These are phyloP conservation scores for Phaffia tasmanica DNA, from an alignment of 768 basidiomycete species.

Conservation along the genomic window DNA sequence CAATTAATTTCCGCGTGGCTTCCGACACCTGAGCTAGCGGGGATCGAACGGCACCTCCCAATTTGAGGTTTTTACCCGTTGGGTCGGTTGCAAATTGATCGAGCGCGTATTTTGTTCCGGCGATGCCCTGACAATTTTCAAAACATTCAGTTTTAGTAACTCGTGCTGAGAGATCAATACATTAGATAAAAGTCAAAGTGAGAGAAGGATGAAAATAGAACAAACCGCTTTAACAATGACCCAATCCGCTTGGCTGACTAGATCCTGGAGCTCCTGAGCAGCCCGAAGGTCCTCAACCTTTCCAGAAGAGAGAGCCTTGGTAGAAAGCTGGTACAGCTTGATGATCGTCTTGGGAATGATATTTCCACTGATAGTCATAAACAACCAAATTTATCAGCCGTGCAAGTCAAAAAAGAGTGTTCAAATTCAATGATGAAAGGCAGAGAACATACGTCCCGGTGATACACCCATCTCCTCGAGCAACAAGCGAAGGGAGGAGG, in stretches of 20 bases:
- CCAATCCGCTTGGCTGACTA: slow-evolving; percentile 38
- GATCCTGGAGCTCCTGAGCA: slow-evolving; percentile 37
- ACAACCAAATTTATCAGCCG: neutral
- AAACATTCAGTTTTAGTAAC: neutral
- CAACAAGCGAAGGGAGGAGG: slow-evolving; percentile 51
- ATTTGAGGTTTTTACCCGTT: slow-evolving; percentile 32
- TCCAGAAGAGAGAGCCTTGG: slow-evolving; percentile 35
- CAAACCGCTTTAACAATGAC: slow-evolving; percentile 37
- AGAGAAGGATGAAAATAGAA: neutral
- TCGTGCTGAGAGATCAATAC: neutral
- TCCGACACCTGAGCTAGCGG: slow-evolving; percentile 35
- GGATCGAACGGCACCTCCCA: slow-evolving; percentile 35
- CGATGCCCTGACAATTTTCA: slow-evolving; percentile 7
- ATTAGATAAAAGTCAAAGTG: neutral
- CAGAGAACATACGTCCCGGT: slow-evolving; percentile 39
- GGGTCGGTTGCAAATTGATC: slow-evolving; percentile 29
- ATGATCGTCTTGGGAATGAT: slow-evolving; percentile 41
- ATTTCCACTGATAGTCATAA: slow-evolving; percentile 32
- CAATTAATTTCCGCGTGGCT: slow-evolving; percentile 35
- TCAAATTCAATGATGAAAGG: neutral
- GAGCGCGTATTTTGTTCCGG: slow-evolving; percentile 36
- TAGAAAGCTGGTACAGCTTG: slow-evolving; percentile 36
- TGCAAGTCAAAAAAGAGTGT: neutral
- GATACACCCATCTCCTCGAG: slow-evolving; percentile 56
- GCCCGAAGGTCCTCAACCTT: slow-evolving; percentile 32